Percentiles rank a stretch among this genome's conserved stretches.
These are phyloP conservation scores for Russula earlei DNA, from an alignment of 768 basidiomycete genomes.

Conservation along the genomic window DNA sequence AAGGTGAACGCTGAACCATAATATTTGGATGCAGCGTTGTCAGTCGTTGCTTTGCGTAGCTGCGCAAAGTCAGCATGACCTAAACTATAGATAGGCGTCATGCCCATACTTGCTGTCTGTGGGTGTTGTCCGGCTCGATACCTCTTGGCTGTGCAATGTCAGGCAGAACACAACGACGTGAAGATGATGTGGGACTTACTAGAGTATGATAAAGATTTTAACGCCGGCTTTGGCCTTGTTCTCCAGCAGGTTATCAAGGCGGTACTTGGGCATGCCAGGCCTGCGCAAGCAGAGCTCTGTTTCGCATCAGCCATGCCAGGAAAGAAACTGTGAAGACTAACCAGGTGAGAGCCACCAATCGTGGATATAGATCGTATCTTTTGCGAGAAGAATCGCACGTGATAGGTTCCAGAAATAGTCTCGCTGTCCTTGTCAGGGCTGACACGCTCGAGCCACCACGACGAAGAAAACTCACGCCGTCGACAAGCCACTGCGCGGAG, in stretches of 20 bases:
- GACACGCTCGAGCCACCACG: background rate
- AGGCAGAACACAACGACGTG: background rate
- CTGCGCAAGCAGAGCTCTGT: constrained; percentile 80
- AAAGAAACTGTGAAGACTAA: constrained; percentile 25
- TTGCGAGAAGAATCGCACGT: constrained; percentile 81
- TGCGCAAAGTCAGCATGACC: constrained; percentile 21
- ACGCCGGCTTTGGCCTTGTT: constrained; percentile 93
- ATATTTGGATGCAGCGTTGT: constrained; percentile 81
- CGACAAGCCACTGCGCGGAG: constrained; percentile 95
- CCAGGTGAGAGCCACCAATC: constrained; percentile 98
- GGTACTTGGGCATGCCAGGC: constrained; percentile 75
- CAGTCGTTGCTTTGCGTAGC: constrained; percentile 82
- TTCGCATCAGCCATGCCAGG: background rate
- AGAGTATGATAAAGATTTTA: constrained; percentile 90
- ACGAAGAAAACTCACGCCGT: constrained; percentile 61
- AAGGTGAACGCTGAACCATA: constrained; percentile 93
- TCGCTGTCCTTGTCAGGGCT: constrained; percentile 39
- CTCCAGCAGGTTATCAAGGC: constrained; percentile 78
- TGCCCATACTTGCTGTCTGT: constrained; percentile 76
- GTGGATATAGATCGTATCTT: constrained; percentile 86
- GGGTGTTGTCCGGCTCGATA: constrained; percentile 89
- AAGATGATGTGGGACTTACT: constrained; percentile 39
- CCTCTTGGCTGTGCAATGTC: constrained; percentile 64
- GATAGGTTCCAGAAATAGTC: constrained; percentile 99
- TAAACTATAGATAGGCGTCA: background rate